These are phyloP conservation scores for Rossbeevera mucosa DNA, from an alignment of 768 basidiomycete genomes.

Conservation along the genomic window DNA sequence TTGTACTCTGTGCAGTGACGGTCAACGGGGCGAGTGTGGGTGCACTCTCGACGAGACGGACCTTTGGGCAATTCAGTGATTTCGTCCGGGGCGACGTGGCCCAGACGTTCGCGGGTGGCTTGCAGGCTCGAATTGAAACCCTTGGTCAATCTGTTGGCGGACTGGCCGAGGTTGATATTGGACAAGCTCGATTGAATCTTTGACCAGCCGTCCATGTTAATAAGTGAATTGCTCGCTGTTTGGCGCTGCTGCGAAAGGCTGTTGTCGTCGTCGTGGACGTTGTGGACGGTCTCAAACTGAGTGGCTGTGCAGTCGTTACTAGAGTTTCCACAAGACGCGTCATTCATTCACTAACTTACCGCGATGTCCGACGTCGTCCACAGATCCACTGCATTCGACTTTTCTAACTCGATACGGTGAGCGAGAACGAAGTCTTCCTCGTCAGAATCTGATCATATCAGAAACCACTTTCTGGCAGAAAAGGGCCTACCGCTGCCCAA, in stretches of 20 bases:
- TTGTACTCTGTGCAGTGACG: conserved; percentile 72
- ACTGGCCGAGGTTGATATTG: conserved; percentile 67
- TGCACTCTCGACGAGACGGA: conserved; percentile 25
- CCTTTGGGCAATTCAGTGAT: conserved; percentile 93
- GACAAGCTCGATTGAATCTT: conserved; percentile 62
- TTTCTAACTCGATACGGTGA: conserved; percentile 71
- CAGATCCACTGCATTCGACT: conserved; percentile 64
- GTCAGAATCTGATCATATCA: conserved; percentile 24
- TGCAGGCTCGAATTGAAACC: conserved; percentile 80
- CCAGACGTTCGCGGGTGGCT: conserved; percentile 82
- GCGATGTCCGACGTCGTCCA: conserved; percentile 47
- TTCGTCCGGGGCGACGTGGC: conserved; percentile 87
- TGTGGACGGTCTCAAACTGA: background rate
- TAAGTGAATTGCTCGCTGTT: background rate
- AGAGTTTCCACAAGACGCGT: conserved; percentile 29
- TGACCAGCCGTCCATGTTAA: conserved; percentile 50
- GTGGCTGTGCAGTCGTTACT: conserved; percentile 21
- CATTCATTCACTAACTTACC: background rate
- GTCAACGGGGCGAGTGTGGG: background rate
- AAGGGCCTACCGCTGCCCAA: conserved; percentile 74
- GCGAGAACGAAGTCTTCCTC: conserved; percentile 1
- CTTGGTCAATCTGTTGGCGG: conserved; percentile 71
- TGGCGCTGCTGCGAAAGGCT: background rate
- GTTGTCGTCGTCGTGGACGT: conserved; percentile 5
- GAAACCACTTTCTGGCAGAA: conserved; percentile 67